Percentiles rank a stretch among this genome's conserved stretches.
phyloP scores from a whole-genome alignment of 2,329 filamentous ascomycete genomes.

The Akanthomyces lecanii region DNA sequence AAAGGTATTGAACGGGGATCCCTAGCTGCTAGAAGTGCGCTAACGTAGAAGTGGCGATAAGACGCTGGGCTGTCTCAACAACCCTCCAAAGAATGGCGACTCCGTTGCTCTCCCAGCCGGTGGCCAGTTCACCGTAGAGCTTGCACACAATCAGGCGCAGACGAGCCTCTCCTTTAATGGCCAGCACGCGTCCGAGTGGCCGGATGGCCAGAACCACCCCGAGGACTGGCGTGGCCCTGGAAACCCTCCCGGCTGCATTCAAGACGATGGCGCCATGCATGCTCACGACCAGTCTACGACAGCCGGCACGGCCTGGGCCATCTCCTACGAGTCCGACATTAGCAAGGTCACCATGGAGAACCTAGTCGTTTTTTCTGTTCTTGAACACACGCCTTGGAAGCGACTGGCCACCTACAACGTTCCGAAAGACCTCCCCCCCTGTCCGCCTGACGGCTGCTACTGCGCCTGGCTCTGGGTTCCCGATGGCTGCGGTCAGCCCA shows the following conservation, averaged over 20 bases:
- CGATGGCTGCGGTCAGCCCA: slow-evolving; percentile 22
- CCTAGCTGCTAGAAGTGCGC: too few relatives aligned
- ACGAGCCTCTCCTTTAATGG: slow-evolving; percentile 44
- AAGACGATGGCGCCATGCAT: slow-evolving; percentile 42
- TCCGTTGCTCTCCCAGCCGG: slow-evolving; percentile 45
- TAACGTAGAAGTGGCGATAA: neutral
- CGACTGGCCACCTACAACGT: slow-evolving; percentile 22
- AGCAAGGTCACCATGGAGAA: slow-evolving; percentile 45
- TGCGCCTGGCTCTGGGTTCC: slow-evolving; percentile 26
- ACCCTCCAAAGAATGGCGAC: slow-evolving; percentile 29
- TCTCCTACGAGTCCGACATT: slow-evolving; percentile 46
- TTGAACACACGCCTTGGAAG: slow-evolving; percentile 31
- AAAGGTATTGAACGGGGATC: slow-evolving; percentile 20
- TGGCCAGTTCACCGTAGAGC: slow-evolving; percentile 43
- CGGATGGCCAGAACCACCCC: slow-evolving; percentile 42
- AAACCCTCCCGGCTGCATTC: slow-evolving; percentile 25
- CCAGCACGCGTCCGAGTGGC: slow-evolving; percentile 37
- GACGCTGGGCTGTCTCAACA: slow-evolving; percentile 42
- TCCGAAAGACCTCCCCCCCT: slow-evolving; percentile 22
- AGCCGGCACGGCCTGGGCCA: slow-evolving; percentile 46
- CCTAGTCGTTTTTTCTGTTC: slow-evolving; percentile 46
- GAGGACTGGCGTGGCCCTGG: slow-evolving; percentile 41
- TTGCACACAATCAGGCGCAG: slow-evolving; percentile 46
- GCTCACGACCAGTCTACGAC: slow-evolving; percentile 39
- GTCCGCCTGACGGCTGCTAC: slow-evolving; percentile 24